Evolutionary conservation across 2,329 filamentous ascomycete genomes (phyloP).

Genomic region (Ophiognomonia clavigignenti-juglandacearum): DNA sequence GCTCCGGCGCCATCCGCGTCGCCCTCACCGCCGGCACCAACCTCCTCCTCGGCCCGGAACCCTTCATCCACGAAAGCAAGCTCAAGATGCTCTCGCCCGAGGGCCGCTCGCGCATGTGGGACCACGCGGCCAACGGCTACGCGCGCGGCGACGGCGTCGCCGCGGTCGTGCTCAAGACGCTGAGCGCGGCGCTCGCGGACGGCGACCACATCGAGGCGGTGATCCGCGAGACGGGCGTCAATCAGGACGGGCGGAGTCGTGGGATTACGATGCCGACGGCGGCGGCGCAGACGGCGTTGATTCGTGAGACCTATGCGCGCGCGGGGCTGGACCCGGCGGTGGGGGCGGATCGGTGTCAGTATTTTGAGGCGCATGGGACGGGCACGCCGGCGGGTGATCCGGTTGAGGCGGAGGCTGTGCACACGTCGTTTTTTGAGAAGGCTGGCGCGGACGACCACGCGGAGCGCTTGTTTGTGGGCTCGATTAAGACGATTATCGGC

Average conservation of each 20-base stretch:
- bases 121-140: slow-evolving; percentile 44
- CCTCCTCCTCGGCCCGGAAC: slow-evolving; percentile 25
- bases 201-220: slow-evolving; percentile 30
- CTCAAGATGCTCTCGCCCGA: slow-evolving; percentile 33
- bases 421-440: slow-evolving; percentile 22
- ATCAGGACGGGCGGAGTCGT: slow-evolving; percentile 39
- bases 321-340: slow-evolving; percentile 31
- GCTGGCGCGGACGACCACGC: background rate
- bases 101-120: slow-evolving; percentile 36
- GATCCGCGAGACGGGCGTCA: slow-evolving; percentile 37
- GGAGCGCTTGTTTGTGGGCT: slow-evolving; percentile 23
- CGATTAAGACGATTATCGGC: slow-evolving; percentile 20
- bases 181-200: slow-evolving; percentile 3
- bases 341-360: slow-evolving; percentile 23
- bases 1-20: slow-evolving; percentile 23
- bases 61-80: slow-evolving; percentile 29
- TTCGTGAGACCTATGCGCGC: slow-evolving; percentile 32
- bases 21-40: slow-evolving; percentile 30
- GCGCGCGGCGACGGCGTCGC: slow-evolving; percentile 46
- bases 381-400: slow-evolving; percentile 19
- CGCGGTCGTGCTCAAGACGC: slow-evolving; percentile 32
- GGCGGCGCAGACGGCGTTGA: slow-evolving; percentile 34
- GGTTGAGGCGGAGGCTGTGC: slow-evolving; percentile 29
- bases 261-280: slow-evolving; percentile 33
- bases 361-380: slow-evolving; percentile 25